Base-by-base conservation (phyloP, 192 early-diverging fungal species). In the Martensiomyces pterosporus region DNA sequence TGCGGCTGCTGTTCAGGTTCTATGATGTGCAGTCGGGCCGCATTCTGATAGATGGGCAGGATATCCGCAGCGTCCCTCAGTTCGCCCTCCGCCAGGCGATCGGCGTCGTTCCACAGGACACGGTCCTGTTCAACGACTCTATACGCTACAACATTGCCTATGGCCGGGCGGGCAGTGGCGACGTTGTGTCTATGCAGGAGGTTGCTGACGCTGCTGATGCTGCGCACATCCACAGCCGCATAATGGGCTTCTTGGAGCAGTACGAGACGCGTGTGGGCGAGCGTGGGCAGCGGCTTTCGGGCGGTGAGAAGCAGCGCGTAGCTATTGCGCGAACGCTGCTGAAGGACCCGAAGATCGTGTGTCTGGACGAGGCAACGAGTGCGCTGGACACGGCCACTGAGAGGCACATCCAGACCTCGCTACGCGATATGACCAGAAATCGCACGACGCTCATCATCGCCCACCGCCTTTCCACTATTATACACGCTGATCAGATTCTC, bases 81-180 rank as follows among this genome's bases (percentile, higher is more conserved):
- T 53, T 56, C 13, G 82, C 80, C 52, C 70, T 80, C 50, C 81
- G 87, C 40, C 79, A 79, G 36, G 78, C 83, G 9, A 90, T 98
- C 45, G 93, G 93, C 17, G 91, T 97, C 18, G 95, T 98, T 14
- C 93, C 95, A 14, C 84, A 92, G 66, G 93, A 97, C 63, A 94
- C 93, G 12, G 92, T 97, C 1, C 78, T 97, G 17, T 98, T 98
- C 75, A 98, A 98, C 65, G 91, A 97, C 45, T 87, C 91, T 15
- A 84, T 98, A 48, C 79, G 77, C 36, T 95, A 92, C 79, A 98
- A 98, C 67, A 95, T 98, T 60, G 84, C 84, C 16, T 98, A 97
- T 62, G 88, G 87, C 15, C 60, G 64, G 12, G 71, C 77, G 0
- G 67, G 71, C 18, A 24, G 23, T 35, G 36, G 25, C 15, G 65